Evolutionary conservation across 1,284 basidiomycete genomes (phyloP).

Genomic region (Ganoderma meredithae): DNA sequence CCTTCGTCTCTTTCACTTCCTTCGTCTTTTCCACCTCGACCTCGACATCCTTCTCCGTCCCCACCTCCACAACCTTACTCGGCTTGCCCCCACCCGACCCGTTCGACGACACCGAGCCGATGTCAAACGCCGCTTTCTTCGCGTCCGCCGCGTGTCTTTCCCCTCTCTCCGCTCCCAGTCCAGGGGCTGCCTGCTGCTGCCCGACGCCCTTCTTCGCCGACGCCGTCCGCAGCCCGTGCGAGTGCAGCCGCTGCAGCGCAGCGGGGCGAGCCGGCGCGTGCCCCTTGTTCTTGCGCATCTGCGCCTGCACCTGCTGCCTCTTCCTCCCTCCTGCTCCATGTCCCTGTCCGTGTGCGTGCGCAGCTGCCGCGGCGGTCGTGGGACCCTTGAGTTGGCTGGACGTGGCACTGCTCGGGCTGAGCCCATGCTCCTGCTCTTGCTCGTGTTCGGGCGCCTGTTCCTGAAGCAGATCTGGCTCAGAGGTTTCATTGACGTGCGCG

Average conservation of each 20-base stretch:
- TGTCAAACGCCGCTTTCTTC: conserved; percentile 55
- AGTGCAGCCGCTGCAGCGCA: conserved; percentile 33
- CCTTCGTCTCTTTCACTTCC: conserved; percentile 21
- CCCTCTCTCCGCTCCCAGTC: too few species aligned
- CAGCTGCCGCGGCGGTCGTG: too few species aligned
- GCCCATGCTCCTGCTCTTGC: conserved; percentile 34
- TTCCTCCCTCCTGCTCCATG: conserved; percentile 1
- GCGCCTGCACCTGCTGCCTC: conserved; percentile 23
- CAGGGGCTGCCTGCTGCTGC: conserved; percentile 2
- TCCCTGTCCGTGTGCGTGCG: too few species aligned
- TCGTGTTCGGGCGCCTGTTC: conserved; percentile 34
- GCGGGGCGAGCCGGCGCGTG: conserved; percentile 34
- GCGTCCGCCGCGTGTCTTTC: conserved; percentile 9
- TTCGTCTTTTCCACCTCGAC: background rate
- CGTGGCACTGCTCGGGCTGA: conserved; percentile 44
- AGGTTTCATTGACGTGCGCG: background rate
- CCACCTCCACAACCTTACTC: conserved; percentile 17
- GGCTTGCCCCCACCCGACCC: conserved; percentile 42
- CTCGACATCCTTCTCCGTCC: conserved; percentile 18
- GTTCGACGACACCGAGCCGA: conserved; percentile 64
- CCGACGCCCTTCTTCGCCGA: conserved; percentile 27
- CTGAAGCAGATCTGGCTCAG: conserved; percentile 18
- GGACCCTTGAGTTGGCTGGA: conserved; percentile 47
- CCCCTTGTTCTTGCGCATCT: conserved; percentile 37
- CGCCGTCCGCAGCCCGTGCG: conserved; percentile 27